Conservation (phyloP, 495 filamentous ascomycete genomes). For the Umbilicaria muhlenbergii region DNA sequence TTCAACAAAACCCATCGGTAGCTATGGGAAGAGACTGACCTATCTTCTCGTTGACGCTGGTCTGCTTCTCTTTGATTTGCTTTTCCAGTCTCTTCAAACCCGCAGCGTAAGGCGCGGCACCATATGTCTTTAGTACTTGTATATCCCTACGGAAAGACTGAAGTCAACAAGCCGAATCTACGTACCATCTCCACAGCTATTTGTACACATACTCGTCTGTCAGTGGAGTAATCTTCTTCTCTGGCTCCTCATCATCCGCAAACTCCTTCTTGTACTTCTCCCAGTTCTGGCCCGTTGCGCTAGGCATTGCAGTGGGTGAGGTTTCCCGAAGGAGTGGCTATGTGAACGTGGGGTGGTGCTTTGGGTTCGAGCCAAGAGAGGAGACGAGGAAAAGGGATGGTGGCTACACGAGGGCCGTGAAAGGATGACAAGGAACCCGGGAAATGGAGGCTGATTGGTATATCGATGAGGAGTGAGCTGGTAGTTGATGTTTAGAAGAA, state of each 20-base stretch:
- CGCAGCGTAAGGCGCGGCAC: slow-evolving; percentile 86
- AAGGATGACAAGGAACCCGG: background rate
- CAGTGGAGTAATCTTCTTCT: slow-evolving; percentile 98
- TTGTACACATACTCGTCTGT: slow-evolving; percentile 67
- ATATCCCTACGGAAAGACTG: slow-evolving; percentile 57
- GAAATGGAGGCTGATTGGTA: background rate
- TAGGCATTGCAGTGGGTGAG: slow-evolving; percentile 47
- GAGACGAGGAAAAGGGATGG: no score
- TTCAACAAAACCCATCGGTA: background rate
- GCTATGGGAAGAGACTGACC: slow-evolving; percentile 22
- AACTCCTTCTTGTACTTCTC: slow-evolving; percentile 97
- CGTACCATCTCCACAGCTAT: background rate
- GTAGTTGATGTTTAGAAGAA: background rate
- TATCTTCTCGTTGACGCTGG: slow-evolving; percentile 96
- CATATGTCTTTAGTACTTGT: slow-evolving; percentile 97
- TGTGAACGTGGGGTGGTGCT: background rate
- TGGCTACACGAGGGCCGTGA: no score
- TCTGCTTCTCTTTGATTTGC: slow-evolving; percentile 94
- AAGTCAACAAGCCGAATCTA: slow-evolving; percentile 9
- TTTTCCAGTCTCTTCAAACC: slow-evolving; percentile 91
- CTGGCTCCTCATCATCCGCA: slow-evolving; percentile 87
- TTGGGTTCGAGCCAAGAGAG: no score
- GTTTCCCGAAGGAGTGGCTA: background rate
- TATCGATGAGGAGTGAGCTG: background rate
- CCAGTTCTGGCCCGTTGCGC: slow-evolving; percentile 85